Conservation (phyloP, 306 rosid genomes). For the Gillenia trifoliata region DNA sequence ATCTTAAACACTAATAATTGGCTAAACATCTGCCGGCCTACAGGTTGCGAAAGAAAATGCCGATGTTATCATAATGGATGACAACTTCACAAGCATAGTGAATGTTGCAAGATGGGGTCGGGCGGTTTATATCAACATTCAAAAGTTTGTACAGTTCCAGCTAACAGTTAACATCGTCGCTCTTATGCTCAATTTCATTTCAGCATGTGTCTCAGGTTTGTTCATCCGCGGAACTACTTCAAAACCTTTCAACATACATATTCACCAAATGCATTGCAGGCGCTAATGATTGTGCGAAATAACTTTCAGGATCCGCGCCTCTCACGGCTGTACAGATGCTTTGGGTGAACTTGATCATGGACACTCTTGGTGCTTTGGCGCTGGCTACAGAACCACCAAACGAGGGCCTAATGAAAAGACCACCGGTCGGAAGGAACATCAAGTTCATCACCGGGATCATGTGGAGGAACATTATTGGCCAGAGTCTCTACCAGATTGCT, state of each 20-base stretch:
- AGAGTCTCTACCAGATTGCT: slow-evolving; percentile 64
- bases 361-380: slow-evolving; percentile 89
- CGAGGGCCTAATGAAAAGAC: slow-evolving; percentile 70
- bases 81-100: slow-evolving; percentile 78
- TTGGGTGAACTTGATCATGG: slow-evolving; percentile 98
- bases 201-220: slow-evolving; percentile 71
- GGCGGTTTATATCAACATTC: slow-evolving; percentile 82
- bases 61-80: slow-evolving; percentile 85
- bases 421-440: slow-evolving; percentile 59
- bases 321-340: slow-evolving; percentile 95
- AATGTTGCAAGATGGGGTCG: slow-evolving; percentile 85
- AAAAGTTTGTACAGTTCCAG: slow-evolving; percentile 95
- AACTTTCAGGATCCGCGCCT: slow-evolving; percentile 71
- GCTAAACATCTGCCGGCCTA: neutral
- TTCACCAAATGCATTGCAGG: neutral
- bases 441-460: slow-evolving; percentile 57
- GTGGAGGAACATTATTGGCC: slow-evolving; percentile 95
- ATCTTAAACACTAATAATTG: neutral
- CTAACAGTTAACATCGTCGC: slow-evolving; percentile 92
- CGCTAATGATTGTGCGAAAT: neutral
- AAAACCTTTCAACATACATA: neutral
- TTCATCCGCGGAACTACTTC: neutral
- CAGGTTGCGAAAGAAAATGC: slow-evolving; percentile 99
- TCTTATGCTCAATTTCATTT: slow-evolving; percentile 70
- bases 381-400: slow-evolving; percentile 89